phyloP scores from a whole-genome alignment of 768 basidiomycete genomes.

The Suillus paluster region DNA sequence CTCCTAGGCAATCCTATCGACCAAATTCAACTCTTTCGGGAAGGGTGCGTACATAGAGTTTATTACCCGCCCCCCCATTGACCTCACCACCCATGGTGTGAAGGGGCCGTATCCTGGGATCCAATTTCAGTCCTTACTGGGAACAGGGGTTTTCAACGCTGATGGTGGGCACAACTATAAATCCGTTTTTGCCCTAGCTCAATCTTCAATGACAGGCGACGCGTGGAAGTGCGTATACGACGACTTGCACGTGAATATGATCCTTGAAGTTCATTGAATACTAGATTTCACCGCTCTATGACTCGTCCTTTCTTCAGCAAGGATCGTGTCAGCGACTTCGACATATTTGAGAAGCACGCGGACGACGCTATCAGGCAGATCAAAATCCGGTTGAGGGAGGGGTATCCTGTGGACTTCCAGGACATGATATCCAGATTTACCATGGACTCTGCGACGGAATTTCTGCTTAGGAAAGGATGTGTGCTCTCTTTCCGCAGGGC shows the following conservation, averaged over 20 bases:
- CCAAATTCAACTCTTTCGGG: slow-evolving; percentile 46
- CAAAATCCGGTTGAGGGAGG: slow-evolving; percentile 45
- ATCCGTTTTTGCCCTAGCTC: not conserved
- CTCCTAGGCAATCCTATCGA: slow-evolving; percentile 45
- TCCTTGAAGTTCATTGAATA: not conserved
- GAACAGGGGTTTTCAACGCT: slow-evolving; percentile 63
- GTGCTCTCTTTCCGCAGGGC: slow-evolving; percentile 47
- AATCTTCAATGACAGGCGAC: slow-evolving; percentile 40
- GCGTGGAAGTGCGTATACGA: slow-evolving; percentile 59
- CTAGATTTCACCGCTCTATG: slow-evolving; percentile 61
- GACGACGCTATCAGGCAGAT: slow-evolving; percentile 50
- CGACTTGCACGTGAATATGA: not conserved
- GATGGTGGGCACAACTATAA: slow-evolving; percentile 42
- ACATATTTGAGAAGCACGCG: slow-evolving; percentile 56
- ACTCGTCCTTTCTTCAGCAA: slow-evolving; percentile 64
- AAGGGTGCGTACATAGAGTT: slow-evolving; percentile 35
- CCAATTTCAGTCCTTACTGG: slow-evolving; percentile 42
- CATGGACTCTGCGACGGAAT: slow-evolving; percentile 61
- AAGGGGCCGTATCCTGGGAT: slow-evolving; percentile 20
- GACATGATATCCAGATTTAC: slow-evolving; percentile 62
- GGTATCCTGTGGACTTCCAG: slow-evolving; percentile 54
- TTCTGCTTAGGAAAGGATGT: slow-evolving; percentile 57
- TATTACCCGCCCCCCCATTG: slow-evolving; percentile 14
- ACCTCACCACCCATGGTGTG: slow-evolving; percentile 23
- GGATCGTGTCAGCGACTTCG: slow-evolving; percentile 57